Conservation (phyloP, 169 alveolate genomes). For the Babesia bigemina region DNA sequence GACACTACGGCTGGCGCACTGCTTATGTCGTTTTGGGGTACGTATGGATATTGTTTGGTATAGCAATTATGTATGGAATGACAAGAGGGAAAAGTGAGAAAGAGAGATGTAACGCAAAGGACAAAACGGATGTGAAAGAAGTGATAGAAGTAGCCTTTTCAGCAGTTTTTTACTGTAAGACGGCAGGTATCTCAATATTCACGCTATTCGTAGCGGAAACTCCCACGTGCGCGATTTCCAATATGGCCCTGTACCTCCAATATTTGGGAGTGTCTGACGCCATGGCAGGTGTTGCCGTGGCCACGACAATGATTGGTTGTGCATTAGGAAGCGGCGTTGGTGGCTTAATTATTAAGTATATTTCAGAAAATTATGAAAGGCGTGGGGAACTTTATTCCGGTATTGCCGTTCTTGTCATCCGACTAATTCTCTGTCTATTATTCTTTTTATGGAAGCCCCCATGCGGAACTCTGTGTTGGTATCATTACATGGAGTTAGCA, state of each 20-base stretch:
- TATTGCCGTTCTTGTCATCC: constrained; percentile 66
- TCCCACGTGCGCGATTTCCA: constrained; percentile 87
- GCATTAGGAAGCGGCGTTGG: constrained; percentile 88
- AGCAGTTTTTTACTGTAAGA: background rate
- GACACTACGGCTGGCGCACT: constrained; percentile 49
- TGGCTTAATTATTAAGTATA: constrained; percentile 82
- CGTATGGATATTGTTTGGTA: constrained; percentile 18
- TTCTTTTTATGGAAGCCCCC: constrained; percentile 68
- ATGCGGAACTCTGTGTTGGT: constrained; percentile 56
- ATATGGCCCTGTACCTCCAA: constrained; percentile 87
- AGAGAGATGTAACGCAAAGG: too few relatives aligned
- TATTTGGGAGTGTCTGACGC: constrained; percentile 85
- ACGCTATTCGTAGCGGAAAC: constrained; percentile 80
- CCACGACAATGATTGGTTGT: constrained; percentile 84
- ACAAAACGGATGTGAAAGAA: too few relatives aligned
- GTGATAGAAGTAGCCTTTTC: too few relatives aligned
- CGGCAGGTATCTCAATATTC: background rate
- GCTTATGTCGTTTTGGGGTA: constrained; percentile 30
- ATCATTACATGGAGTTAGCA: constrained; percentile 68
- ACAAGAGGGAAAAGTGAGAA: background rate
- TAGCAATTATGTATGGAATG: background rate
- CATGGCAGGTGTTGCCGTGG: constrained; percentile 85
- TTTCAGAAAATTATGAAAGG: constrained; percentile 72
- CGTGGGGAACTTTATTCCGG: constrained; percentile 88
- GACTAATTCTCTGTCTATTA: constrained; percentile 74